Evolutionary conservation across 1,284 basidiomycete genomes (phyloP), one percentile per base, ranked within the genome.

Genomic region (Boletus semigastroideus): DNA sequence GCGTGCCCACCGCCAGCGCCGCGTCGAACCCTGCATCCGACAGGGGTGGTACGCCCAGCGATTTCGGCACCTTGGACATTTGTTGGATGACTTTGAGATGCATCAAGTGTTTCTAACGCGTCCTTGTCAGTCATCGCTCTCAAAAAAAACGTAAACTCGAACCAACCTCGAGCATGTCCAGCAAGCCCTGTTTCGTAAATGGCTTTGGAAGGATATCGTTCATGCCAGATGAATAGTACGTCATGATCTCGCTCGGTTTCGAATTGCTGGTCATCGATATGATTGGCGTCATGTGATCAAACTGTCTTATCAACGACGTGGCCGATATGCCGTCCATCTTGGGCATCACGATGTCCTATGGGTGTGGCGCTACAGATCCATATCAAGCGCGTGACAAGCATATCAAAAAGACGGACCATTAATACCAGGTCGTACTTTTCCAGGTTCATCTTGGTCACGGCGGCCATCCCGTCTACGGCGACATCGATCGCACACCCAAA

Each of bases 151-250:
- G 46, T n/a, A 49, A 17, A 65, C n/a, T n/a, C n/a, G n/a, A n/a
- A n/a, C 76, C 19, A 50, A 89, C 87, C 75, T 98, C 94, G 55
- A 98, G 85, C 84, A 98, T 94, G 56, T 88, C 87, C 48, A 96
- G 74, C 48, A 98, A 73, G 10, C 90, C 90, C 64, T 95, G 86
- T 68, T 94, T 94, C 14, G 92, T 96, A 72, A 98, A 98, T 2
- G 95, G 95, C 70, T 98, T 98, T 9, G 94, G 90, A n/a, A 98
- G 75, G 52, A 97, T 90, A 71, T 98, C 95, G 70, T 96, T 98
- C 95, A 98, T 98, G 20, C 93, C 87, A 80, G 66, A 59, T 10
- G 86, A 87, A 72, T 92, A 92, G 68, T 95, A 96, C n/a, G 86
- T 92, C 80, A 94, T 85, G 59, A 96, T 86, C 65, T 96, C 92